These are phyloP conservation scores for Fusarium veterinarium DNA, from an alignment of 2,329 filamentous ascomycete genomes.

Conservation along the genomic window DNA sequence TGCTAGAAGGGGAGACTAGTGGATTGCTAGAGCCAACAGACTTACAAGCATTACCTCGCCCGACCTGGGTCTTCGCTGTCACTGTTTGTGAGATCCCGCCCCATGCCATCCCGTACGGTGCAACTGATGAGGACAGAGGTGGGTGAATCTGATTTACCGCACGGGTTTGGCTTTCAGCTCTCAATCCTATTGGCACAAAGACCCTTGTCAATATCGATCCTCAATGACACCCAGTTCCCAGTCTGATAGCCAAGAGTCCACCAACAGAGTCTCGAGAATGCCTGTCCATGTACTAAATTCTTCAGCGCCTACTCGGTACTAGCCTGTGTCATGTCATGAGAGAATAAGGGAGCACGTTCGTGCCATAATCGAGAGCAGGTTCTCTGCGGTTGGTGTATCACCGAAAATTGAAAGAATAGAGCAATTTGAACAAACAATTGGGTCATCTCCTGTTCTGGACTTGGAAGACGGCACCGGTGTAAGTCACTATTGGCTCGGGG, in stretches of 20 bases:
- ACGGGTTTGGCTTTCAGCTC: conserved; percentile 1
- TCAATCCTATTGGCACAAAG: neutral
- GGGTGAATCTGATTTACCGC: neutral
- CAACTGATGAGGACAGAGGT: neutral
- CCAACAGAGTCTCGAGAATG: neutral
- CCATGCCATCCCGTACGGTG: neutral
- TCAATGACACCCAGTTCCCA: conserved; percentile 13
- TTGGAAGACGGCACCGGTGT: neutral
- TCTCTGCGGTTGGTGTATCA: neutral
- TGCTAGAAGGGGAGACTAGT: neutral
- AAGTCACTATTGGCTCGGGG: neutral
- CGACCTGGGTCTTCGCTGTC: neutral
- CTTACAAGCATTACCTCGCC: conserved; percentile 24
- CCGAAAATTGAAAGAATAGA: neutral
- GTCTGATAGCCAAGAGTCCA: neutral
- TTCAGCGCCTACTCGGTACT: neutral
- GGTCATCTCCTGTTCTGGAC: neutral
- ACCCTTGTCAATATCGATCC: conserved; percentile 2
- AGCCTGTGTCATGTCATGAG: neutral
- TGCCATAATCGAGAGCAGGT: neutral
- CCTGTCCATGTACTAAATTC: neutral
- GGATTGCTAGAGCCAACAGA: conserved; percentile 20
- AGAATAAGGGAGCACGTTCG: neutral
- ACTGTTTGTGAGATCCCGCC: neutral
- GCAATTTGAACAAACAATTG: neutral